A percentile compares a stretch with the other conserved stretches of the same genome.
These are phyloP conservation scores for Tephrocybe rancida DNA, from an alignment of 768 basidiomycete species.

Conservation along the genomic window DNA sequence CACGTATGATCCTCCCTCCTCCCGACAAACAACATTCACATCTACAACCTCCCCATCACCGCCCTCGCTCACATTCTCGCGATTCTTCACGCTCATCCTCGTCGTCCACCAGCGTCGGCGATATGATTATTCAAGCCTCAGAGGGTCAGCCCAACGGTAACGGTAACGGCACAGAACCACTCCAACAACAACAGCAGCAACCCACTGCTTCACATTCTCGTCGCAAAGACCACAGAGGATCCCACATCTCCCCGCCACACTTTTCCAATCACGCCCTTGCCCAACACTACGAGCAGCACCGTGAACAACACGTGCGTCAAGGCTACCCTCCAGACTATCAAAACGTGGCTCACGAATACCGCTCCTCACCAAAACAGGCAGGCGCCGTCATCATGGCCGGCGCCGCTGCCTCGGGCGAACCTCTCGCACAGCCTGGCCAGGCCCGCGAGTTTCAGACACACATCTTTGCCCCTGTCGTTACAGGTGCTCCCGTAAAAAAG, in stretches of 20 bases:
- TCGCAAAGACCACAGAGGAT: background rate
- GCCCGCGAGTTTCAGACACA: conserved; percentile 58
- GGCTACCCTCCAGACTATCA: conserved; percentile 8
- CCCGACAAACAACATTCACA: conserved; percentile 2
- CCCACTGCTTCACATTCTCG: background rate
- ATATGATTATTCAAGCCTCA: conserved; percentile 44
- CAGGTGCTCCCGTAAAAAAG: conserved; percentile 74
- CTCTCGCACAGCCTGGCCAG: conserved; percentile 29
- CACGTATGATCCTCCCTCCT: conserved; percentile 23
- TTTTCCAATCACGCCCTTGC: background rate
- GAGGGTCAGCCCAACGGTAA: conserved; percentile 22
- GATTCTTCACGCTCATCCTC: conserved; percentile 35
- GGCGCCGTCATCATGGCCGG: conserved; percentile 8
- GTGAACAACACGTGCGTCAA: conserved; percentile 7
- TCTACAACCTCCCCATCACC: conserved; percentile 5
- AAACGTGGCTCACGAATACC: conserved; percentile 17
- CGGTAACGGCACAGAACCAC: conserved; percentile 1
- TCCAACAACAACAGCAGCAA: background rate
- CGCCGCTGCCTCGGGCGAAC: conserved; percentile 21
- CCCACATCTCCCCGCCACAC: conserved; percentile 4
- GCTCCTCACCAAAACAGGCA: conserved; percentile 14
- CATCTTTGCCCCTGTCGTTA: conserved; percentile 74
- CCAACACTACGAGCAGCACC: conserved; percentile 7
- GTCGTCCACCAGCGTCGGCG: conserved; percentile 43
- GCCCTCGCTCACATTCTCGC: conserved; percentile 15